Evolutionary conservation across 2,329 filamentous ascomycete genomes (phyloP).

Genomic region (Microascus cirrosus): DNA sequence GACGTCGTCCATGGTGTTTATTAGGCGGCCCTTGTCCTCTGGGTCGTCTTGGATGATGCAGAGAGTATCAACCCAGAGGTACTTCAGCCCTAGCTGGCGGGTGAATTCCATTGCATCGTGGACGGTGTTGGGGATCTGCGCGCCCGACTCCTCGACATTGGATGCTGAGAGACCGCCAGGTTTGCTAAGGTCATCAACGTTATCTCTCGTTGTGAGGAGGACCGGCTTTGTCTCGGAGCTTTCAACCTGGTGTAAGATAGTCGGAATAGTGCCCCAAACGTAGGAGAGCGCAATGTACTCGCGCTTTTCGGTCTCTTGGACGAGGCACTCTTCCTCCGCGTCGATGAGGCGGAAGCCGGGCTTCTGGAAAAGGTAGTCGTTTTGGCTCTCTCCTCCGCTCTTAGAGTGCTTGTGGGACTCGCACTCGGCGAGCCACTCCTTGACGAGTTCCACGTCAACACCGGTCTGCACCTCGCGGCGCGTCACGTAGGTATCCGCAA

Average conservation of each 20-base stretch:
- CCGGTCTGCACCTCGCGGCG: neutral
- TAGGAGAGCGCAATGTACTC: constrained; percentile 11
- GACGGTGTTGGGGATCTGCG: constrained; percentile 1
- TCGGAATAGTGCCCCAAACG: constrained; percentile 8
- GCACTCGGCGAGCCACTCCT: constrained; percentile 5
- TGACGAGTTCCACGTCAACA: constrained; percentile 2
- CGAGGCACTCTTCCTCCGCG: constrained; percentile 5
- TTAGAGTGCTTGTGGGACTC: constrained; percentile 4
- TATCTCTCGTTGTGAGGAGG: neutral
- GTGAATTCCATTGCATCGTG: constrained; percentile 1
- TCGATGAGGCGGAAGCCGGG: constrained; percentile 7
- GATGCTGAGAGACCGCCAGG: neutral
- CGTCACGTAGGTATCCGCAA: neutral
- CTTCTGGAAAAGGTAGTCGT: constrained; percentile 1
- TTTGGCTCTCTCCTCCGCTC: neutral
- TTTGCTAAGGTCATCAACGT: neutral
- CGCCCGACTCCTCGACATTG: neutral
- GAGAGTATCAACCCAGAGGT: constrained; percentile 11
- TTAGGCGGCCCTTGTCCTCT: constrained; percentile 6
- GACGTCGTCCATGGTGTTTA: constrained; percentile 7
- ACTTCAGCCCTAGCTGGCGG: constrained; percentile 1
- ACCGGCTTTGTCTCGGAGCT: neutral
- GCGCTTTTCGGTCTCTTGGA: neutral
- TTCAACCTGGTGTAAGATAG: neutral
- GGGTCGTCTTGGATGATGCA: constrained; percentile 9